Evolutionary conservation across 2,329 filamentous ascomycete genomes (phyloP).

Genomic region (Venturia oleaginea): DNA sequence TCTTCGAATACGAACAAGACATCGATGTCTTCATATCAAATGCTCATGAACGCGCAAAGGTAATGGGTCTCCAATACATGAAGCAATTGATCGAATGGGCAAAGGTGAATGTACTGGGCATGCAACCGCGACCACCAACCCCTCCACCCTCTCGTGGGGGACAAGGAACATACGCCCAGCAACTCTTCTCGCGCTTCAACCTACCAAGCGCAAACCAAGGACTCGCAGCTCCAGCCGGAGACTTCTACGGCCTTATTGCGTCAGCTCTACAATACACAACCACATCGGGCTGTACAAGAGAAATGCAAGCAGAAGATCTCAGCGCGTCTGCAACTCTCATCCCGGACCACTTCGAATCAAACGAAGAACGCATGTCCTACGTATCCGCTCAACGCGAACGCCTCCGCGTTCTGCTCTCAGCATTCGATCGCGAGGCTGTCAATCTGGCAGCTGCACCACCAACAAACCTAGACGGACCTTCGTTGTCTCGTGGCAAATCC

Average conservation of each 20-base stretch:
- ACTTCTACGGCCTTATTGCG: constrained; percentile 71
- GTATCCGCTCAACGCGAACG: constrained; percentile 71
- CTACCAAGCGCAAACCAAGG: constrained; percentile 45
- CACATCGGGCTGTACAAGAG: constrained; percentile 32
- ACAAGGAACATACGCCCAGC: constrained; percentile 62
- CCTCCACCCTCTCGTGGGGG: constrained; percentile 37
- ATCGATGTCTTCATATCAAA: constrained; percentile 87
- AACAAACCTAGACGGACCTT: constrained; percentile 9
- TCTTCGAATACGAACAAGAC: constrained; percentile 72
- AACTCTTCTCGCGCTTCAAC: constrained; percentile 75
- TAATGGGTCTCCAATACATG: constrained; percentile 57
- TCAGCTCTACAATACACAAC: constrained; percentile 60
- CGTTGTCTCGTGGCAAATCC: constrained; percentile 39
- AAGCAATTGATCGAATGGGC: constrained; percentile 44
- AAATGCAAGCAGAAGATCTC: constrained; percentile 38
- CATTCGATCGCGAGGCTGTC: constrained; percentile 70
- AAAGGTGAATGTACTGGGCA: constrained; percentile 68
- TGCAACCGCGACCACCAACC: constrained; percentile 51
- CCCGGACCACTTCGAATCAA: constrained; percentile 55
- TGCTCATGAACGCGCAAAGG: constrained; percentile 67
- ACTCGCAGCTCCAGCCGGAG: constrained; percentile 39
- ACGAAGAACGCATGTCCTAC: constrained; percentile 59
- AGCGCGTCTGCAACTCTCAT: constrained; percentile 56
- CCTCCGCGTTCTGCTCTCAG: constrained; percentile 63
- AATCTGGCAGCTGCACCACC: constrained; percentile 36